Percentiles rank a stretch among this genome's conserved stretches.
phyloP scores from a whole-genome alignment of 148 eudicot genomes.

The Diospyros lotus region DNA sequence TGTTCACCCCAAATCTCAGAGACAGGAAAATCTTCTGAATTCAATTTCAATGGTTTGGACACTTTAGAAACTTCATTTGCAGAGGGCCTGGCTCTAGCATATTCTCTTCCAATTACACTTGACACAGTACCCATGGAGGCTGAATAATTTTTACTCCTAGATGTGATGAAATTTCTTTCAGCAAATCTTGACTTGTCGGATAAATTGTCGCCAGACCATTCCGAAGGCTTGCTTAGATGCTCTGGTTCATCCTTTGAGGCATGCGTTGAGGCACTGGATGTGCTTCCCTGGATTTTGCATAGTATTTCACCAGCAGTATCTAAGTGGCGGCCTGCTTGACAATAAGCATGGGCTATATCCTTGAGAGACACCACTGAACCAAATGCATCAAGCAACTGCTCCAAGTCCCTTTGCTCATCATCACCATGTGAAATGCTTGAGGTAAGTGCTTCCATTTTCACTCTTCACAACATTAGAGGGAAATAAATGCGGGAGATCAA shows the following conservation, averaged over 20 bases:
- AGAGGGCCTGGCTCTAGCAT: slow-evolving; percentile 18
- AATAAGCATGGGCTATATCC: slow-evolving; percentile 58
- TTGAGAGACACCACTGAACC: slow-evolving; percentile 56
- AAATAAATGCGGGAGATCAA: not conserved
- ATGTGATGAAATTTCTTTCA: slow-evolving; percentile 7
- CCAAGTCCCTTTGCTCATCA: slow-evolving; percentile 41
- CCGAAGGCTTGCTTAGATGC: slow-evolving; percentile 11
- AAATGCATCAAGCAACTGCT: slow-evolving; percentile 58
- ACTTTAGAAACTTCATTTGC: slow-evolving; percentile 15
- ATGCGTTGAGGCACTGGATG: slow-evolving; percentile 20
- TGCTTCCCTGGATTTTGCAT: slow-evolving; percentile 29
- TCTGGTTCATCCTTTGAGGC: slow-evolving; percentile 24
- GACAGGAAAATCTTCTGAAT: slow-evolving; percentile 26
- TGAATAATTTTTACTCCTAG: slow-evolving; percentile 26
- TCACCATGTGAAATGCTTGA: slow-evolving; percentile 14
- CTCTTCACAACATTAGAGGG: slow-evolving; percentile 23
- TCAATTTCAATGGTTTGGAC: slow-evolving; percentile 34
- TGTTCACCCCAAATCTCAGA: slow-evolving; percentile 32
- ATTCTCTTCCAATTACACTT: slow-evolving; percentile 40
- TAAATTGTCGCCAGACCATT: slow-evolving; percentile 6
- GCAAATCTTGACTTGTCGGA: slow-evolving; percentile 11
- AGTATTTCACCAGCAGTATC: slow-evolving; percentile 48
- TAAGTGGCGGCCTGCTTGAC: slow-evolving; percentile 44
- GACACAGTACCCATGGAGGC: slow-evolving; percentile 43
- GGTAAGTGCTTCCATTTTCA: slow-evolving; percentile 23